Evolutionary conservation across 2,329 filamentous ascomycete species (phyloP), one percentile per base, ranked within the genome.

Genomic region (Fusarium vanettenii): DNA sequence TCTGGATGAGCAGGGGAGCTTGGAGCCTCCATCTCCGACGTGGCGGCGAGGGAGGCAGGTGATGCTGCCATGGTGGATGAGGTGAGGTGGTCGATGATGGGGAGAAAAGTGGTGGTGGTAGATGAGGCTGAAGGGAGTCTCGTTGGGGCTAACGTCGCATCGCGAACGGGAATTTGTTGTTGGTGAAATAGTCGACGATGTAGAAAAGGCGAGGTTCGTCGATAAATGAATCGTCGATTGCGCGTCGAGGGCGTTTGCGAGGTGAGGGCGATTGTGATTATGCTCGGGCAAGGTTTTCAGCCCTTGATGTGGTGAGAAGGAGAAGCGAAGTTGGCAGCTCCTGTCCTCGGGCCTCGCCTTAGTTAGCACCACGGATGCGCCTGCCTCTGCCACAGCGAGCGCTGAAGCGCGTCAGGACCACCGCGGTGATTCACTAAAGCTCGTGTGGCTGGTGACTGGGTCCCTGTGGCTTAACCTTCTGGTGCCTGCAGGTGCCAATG

Each of bases 1-100:
- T 86, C 85, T 63, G 75, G 75, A 35, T 81, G 82, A 27, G 76
- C 81, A 25, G 87, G 87, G 10, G 87, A 89, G 76, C 86, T 88
- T 25, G 84, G 83, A 1, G 81, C 79, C 66, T 88, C 87, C 37
- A 82, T 78, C 64, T 88, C 87, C 57, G 86, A 88, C 75, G 84
- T 84, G 70, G 81, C 83, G 67, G 80, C 81, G 67, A 81, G 74
- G 20, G 83, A 86, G 76, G 79, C 82, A 43, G 85, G 84, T 43
- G 85, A 85, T 33, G 84, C 82, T 60, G 82, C 82, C 84, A 85
- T 85, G 57, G 62, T 75, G 76, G 50, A 63, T 48, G 56, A 39
- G 69, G 16, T 33, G 48, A 52, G 31, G 43, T 60, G 9, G 37
- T 14, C 11, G 66, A 68, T 61, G 62, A 41, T 66, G 43, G 69